Evolutionary conservation across 768 basidiomycete genomes (phyloP).

Genomic region (Russula foetens): DNA sequence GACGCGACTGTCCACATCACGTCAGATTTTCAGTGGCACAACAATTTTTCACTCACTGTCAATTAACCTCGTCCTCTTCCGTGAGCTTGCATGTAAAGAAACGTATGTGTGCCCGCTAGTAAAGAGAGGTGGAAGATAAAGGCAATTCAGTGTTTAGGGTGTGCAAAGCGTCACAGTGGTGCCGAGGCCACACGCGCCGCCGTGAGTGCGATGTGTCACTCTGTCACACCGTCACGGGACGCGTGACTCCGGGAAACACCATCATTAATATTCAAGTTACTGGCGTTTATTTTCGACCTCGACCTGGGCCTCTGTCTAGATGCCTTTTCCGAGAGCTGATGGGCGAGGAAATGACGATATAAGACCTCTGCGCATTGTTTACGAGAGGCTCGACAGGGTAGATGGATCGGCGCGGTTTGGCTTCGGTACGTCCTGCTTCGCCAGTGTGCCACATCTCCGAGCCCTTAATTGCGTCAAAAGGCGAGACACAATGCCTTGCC

Average conservation of each 20-base stretch:
- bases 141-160: not conserved
- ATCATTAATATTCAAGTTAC: too few species aligned
- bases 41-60: not conserved
- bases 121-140: not conserved
- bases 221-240: not conserved
- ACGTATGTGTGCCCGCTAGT: not conserved
- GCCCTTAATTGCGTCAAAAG: constrained; percentile 22
- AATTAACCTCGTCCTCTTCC: not conserved
- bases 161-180: too few species aligned
- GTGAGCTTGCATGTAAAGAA: not conserved
- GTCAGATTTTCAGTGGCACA: not conserved
- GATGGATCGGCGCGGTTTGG: constrained; percentile 72
- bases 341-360: constrained; percentile 30
- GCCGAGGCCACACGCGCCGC: too few species aligned
- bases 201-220: not conserved
- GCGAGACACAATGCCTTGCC: constrained; percentile 41
- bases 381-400: constrained; percentile 57
- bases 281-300: not conserved
- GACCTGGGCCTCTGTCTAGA: not conserved
- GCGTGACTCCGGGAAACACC: not conserved
- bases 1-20: not conserved
- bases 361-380: constrained; percentile 37
- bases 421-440: constrained; percentile 37
- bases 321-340: constrained; percentile 27
- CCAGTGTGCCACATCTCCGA: constrained; percentile 8